Evolutionary conservation across 768 basidiomycete genomes (phyloP).

Genomic region (Podaxis pistillaris): DNA sequence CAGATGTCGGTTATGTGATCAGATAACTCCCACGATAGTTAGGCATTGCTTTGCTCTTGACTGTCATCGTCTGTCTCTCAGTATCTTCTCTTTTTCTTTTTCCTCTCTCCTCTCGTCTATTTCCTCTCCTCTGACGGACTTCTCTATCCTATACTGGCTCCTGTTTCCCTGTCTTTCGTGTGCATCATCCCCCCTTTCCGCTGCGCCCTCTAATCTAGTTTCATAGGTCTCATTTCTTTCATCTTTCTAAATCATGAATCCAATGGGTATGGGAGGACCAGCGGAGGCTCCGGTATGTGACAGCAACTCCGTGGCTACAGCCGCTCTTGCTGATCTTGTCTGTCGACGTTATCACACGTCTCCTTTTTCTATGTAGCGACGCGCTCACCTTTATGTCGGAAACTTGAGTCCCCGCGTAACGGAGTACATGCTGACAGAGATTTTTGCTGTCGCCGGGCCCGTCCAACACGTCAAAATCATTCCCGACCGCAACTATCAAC

Average conservation of each 20-base stretch:
- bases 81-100: slow-evolving; percentile 49
- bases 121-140: slow-evolving; percentile 59
- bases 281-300: slow-evolving; percentile 77
- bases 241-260: slow-evolving; percentile 70
- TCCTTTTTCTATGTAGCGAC: slow-evolving; percentile 49
- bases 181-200: slow-evolving; percentile 24
- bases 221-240: slow-evolving; percentile 49
- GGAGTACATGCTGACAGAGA: slow-evolving; percentile 98
- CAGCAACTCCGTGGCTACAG: slow-evolving; percentile 29
- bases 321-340: slow-evolving; percentile 20
- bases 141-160: slow-evolving; percentile 49
- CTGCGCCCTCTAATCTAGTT: slow-evolving; percentile 16
- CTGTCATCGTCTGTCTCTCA: slow-evolving; percentile 46
- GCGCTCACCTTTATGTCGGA: slow-evolving; percentile 98
- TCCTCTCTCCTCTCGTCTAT: slow-evolving; percentile 44
- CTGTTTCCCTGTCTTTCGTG: slow-evolving; percentile 54
- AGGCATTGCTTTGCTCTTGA: slow-evolving; percentile 40
- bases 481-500: slow-evolving; percentile 98
- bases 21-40: slow-evolving; percentile 39
- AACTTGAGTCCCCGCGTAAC: slow-evolving; percentile 97
- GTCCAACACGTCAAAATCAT: slow-evolving; percentile 99
- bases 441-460: slow-evolving; percentile 93
- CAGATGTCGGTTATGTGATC: slow-evolving; percentile 27
- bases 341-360: slow-evolving; percentile 21
- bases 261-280: slow-evolving; percentile 65